Conservation (phyloP, 2,329 filamentous ascomycete species). For the Microdochium paspali region DNA sequence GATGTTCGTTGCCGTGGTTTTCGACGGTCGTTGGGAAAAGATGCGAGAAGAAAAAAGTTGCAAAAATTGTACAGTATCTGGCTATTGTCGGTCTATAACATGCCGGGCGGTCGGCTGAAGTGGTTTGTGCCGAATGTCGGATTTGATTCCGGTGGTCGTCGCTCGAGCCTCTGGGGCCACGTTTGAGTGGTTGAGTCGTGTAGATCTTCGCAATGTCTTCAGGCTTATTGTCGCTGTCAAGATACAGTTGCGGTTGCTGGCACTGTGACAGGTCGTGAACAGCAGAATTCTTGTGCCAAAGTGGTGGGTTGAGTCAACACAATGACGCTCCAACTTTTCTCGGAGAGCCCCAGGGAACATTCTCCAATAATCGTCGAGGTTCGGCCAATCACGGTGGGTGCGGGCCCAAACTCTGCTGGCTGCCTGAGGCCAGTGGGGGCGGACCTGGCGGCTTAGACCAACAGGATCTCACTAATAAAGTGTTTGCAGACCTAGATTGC, state of each 20-base stretch:
- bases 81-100: neutral
- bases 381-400: slow-evolving; percentile 1
- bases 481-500: no score
- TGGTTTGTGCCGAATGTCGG: neutral
- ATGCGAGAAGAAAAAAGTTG: neutral
- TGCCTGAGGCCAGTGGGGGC: neutral
- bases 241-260: neutral
- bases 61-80: neutral
- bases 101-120: neutral
- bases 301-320: slow-evolving; percentile 7
- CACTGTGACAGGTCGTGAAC: slow-evolving; percentile 1
- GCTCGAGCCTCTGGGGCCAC: no score
- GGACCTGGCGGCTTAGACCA: no score
- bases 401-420: slow-evolving; percentile 2
- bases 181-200: no score
- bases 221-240: no score
- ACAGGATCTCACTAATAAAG: no score
- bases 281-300: slow-evolving; percentile 3
- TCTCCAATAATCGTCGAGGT: slow-evolving; percentile 5
- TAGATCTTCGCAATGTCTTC: no score
- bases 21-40: neutral
- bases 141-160: no score
- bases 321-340: slow-evolving; percentile 20
- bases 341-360: slow-evolving; percentile 2
- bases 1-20: slow-evolving; percentile 11